phyloP scores from a whole-genome alignment of 345 rosid genomes.

The Lepidium didymum region DNA sequence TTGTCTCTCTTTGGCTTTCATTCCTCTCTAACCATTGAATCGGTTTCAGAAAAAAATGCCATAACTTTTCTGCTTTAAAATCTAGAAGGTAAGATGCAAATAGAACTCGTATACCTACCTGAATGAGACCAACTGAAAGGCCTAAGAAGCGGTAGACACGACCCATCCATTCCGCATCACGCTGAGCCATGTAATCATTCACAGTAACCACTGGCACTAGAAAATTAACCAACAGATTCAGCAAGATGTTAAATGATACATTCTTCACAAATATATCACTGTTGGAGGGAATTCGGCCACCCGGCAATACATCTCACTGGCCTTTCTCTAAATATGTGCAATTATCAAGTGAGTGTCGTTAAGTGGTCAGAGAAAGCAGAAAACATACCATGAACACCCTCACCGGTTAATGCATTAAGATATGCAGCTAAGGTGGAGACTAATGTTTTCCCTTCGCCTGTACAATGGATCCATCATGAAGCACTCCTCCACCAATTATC shows the following conservation, averaged over 20 bases:
- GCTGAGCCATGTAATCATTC: conserved; percentile 92
- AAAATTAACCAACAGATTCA: conserved; percentile 11
- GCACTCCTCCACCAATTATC: conserved; percentile 97
- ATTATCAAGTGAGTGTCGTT: background rate
- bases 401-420: conserved; percentile 84
- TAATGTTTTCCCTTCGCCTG: conserved; percentile 93
- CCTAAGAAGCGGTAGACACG: conserved; percentile 90
- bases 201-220: conserved; percentile 81
- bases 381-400: conserved; percentile 92
- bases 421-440: conserved; percentile 97
- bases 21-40: conserved; percentile 55
- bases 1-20: conserved; percentile 78
- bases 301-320: background rate
- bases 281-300: background rate
- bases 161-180: conserved; percentile 99
- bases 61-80: conserved; percentile 2
- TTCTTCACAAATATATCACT: background rate
- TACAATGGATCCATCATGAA: conserved; percentile 97
- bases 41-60: conserved; percentile 3
- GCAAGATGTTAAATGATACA: background rate
- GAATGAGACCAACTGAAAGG: conserved; percentile 94
- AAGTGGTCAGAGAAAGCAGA: background rate
- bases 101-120: conserved; percentile 36
- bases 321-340: conserved; percentile 2
- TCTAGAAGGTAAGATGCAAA: background rate